Percentiles rank a stretch among this genome's conserved stretches.
Evolutionary conservation across 345 rosid species (phyloP).

Genomic region (Populus davidiana): DNA sequence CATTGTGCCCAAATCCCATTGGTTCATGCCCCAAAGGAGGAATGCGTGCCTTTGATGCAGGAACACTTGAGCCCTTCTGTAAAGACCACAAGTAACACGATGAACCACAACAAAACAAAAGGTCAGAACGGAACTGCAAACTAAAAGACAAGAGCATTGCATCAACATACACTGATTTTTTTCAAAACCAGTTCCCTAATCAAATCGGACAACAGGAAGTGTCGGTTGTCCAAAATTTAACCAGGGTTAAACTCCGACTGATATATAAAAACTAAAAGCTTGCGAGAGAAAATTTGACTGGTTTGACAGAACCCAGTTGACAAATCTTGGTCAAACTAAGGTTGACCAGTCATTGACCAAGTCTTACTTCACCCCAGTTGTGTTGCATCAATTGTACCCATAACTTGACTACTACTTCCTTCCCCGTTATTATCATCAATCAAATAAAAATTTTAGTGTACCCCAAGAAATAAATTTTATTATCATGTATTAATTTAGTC

Average conservation of each 20-base stretch:
- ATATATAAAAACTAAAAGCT: background rate
- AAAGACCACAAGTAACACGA: background rate
- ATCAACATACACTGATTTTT: background rate
- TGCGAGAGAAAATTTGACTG: background rate
- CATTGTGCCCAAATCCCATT: conserved; percentile 61
- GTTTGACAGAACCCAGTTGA: background rate
- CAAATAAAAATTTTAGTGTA: background rate
- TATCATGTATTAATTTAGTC: background rate
- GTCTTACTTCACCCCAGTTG: background rate
- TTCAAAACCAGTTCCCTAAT: background rate
- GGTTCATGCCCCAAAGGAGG: conserved; percentile 58
- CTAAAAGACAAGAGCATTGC: background rate
- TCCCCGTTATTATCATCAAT: background rate
- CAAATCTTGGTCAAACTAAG: background rate
- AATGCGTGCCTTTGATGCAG: conserved; percentile 50
- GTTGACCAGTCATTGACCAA: background rate
- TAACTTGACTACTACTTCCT: background rate
- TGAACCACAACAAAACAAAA: background rate
- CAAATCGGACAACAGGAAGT: no score
- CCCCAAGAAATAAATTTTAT: background rate
- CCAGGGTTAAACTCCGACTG: background rate
- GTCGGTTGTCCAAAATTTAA: background rate
- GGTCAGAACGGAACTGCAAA: background rate
- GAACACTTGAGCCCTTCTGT: conserved; percentile 59
- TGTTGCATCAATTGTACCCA: background rate